Base-by-base conservation (phyloP, 164 flowering plant species). In the Platanus orientalis region DNA sequence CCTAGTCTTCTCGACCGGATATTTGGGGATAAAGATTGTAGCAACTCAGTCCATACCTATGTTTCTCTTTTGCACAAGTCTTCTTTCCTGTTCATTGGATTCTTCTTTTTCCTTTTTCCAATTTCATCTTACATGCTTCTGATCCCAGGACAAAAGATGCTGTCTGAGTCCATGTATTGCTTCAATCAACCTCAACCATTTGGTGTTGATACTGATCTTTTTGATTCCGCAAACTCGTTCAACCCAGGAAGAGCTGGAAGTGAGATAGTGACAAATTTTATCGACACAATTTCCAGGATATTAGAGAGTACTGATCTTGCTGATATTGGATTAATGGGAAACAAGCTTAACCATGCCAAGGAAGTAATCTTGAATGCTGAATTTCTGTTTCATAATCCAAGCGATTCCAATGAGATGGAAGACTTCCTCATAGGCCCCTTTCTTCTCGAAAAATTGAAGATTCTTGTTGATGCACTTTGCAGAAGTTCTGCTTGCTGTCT, bases 291-390 rank as follows among this genome's bases (percentile, higher is more conserved):
- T 14, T 74, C 86, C 55, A 66, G 68, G 19, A 58, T 72, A 24
- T 48, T 82, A 24, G 16, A 49, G 28, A 69, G 63, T 19, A 66
- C 66, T n/a, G n/a, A n/a, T 57, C 59, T 68, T 54, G 64, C 70
- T 42, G 76, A 71, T 42, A 36, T 61, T 25, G 63, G 72, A 62
- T 40, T 78, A 54, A 69, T 64, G 39, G 89, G 76, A 64, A 70
- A 58, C 69, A 77, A 75, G 70, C 83, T 82, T 48, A 55, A 40
- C 61, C 68, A 81, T 63, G 74, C 71, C 36, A 72, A 65, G 69
- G 83, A 82, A 39, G 79, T 83, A 52, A 67, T 89, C n/a, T 50
- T 76, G 66, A 77, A 76, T 67, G 77, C 86, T 20, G 87, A 85
- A 60, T 60, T 88, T 30, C 54, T 84, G 60, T 78, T 80, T 70